phyloP scores from a whole-genome alignment of 2,329 filamentous ascomycete genomes.

The Blumeria hordei region DNA sequence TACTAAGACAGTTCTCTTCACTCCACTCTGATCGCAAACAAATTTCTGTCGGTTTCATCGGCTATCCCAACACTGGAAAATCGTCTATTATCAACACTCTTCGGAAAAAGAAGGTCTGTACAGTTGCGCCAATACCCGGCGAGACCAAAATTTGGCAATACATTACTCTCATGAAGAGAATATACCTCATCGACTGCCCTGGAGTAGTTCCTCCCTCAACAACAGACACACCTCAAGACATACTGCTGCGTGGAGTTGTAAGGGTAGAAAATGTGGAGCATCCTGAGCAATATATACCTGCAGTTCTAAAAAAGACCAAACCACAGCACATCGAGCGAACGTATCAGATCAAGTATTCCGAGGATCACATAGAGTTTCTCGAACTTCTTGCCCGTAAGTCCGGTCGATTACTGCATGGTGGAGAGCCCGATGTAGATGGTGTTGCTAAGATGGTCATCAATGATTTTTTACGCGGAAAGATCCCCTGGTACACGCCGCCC shows the following conservation, averaged over 20 bases:
- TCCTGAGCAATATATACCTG: conserved; percentile 83
- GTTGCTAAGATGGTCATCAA: conserved; percentile 94
- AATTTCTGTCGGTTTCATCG: conserved; percentile 55
- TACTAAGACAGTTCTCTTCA: conserved; percentile 77
- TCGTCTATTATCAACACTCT: conserved; percentile 94
- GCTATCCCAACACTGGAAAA: conserved; percentile 86
- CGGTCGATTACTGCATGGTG: conserved; percentile 66
- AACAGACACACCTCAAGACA: conserved; percentile 63
- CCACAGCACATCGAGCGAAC: conserved; percentile 75
- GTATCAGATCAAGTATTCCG: conserved; percentile 66
- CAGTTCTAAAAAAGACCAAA: conserved; percentile 59
- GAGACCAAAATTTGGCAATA: conserved; percentile 99
- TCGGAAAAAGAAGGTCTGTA: conserved; percentile 82
- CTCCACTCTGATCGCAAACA: conserved; percentile 83
- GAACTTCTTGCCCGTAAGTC: conserved; percentile 71
- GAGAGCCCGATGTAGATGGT: conserved; percentile 85
- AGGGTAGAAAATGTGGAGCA: conserved; percentile 91
- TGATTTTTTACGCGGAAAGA: conserved; percentile 83
- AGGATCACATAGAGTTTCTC: conserved; percentile 56
- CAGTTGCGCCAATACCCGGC: conserved; percentile 77
- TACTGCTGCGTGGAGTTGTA: conserved; percentile 74
- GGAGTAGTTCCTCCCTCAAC: conserved; percentile 83
- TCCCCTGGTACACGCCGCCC: conserved; percentile 84
- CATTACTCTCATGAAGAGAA: conserved; percentile 81
- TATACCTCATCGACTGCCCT: conserved; percentile 88